Conservation (phyloP, 306 rosid genomes). For the Cucurbita ficifolia region DNA sequence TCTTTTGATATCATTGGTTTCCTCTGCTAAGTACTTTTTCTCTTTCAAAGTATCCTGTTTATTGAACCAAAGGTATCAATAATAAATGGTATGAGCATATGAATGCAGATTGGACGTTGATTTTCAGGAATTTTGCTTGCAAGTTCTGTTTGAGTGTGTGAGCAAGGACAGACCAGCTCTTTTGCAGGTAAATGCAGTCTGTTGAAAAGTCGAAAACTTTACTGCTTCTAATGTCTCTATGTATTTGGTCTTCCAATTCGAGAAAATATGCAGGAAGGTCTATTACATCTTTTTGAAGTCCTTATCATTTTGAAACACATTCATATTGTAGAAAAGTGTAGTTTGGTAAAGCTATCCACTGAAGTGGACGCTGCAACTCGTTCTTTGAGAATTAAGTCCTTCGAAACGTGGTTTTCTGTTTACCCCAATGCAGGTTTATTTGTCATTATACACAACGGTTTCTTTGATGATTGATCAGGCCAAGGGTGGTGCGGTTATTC, state of each 20-base stretch:
- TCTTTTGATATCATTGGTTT: neutral
- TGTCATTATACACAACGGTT: conserved; percentile 69
- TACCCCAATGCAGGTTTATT: conserved; percentile 49
- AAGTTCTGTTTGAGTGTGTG: conserved; percentile 93
- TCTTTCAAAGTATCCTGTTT: neutral
- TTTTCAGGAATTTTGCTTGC: conserved; percentile 98
- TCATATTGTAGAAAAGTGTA: neutral
- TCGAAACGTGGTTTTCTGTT: neutral
- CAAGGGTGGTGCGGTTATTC: conserved; percentile 34
- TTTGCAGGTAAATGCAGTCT: conserved; percentile 47
- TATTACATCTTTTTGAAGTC: neutral
- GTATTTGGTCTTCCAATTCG: neutral
- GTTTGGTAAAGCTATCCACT: neutral
- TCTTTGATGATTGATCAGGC: conserved; percentile 71
- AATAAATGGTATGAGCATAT: neutral
- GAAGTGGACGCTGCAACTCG: neutral
- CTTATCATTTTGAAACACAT: neutral
- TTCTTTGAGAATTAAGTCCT: neutral
- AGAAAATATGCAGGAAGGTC: neutral
- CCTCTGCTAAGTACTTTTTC: neutral
- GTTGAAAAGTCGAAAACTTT: neutral
- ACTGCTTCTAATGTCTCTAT: conserved; percentile 2
- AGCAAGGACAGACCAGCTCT: conserved; percentile 97
- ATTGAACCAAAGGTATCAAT: neutral
- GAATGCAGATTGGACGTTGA: conserved; percentile 66